Percentiles rank a stretch among this genome's conserved stretches.
phyloP scores from a whole-genome alignment of 805 yeast genomes.

The Blastobotrys mokoenaii region DNA sequence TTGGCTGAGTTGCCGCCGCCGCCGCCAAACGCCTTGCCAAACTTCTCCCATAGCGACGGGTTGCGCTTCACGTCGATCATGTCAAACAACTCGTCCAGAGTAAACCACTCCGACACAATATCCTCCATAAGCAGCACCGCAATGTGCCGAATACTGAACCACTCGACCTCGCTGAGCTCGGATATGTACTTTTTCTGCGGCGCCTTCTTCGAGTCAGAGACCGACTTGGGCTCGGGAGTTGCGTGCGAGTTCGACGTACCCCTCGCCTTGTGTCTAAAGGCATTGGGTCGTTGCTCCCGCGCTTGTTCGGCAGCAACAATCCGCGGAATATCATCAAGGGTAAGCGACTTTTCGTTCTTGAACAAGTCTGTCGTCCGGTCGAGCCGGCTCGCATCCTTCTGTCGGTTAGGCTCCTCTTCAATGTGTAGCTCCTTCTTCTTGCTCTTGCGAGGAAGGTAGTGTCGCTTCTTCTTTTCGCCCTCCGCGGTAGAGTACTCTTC shows the following conservation, averaged over 20 bases:
- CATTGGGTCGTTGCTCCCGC: slow-evolving; percentile 84
- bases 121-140: slow-evolving; percentile 39
- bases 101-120: slow-evolving; percentile 26
- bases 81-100: slow-evolving; percentile 34
- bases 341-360: slow-evolving; percentile 73
- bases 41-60: slow-evolving; percentile 39
- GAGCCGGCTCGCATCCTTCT: slow-evolving; percentile 22
- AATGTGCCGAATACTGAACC: slow-evolving; percentile 49
- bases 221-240: slow-evolving; percentile 10
- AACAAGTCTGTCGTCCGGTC: slow-evolving; percentile 63
- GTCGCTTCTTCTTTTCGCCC: neutral
- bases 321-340: slow-evolving; percentile 92
- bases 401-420: slow-evolving; percentile 9
- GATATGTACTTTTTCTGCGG: slow-evolving; percentile 20
- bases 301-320: slow-evolving; percentile 97
- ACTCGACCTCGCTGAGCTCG: slow-evolving; percentile 44
- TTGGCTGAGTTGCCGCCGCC: slow-evolving; percentile 13
- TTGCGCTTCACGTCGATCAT: slow-evolving; percentile 29
- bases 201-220: neutral
- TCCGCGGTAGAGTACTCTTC: too few species aligned
- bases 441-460: neutral
- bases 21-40: slow-evolving; percentile 20
- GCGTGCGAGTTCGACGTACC: slow-evolving; percentile 13
- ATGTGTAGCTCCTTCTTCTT: slow-evolving; percentile 11
- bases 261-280: slow-evolving; percentile 68